A percentile compares a stretch with the other conserved stretches of the same genome.
phyloP scores from a whole-genome alignment of 768 basidiomycete genomes.

The Leccinum obscurum region DNA sequence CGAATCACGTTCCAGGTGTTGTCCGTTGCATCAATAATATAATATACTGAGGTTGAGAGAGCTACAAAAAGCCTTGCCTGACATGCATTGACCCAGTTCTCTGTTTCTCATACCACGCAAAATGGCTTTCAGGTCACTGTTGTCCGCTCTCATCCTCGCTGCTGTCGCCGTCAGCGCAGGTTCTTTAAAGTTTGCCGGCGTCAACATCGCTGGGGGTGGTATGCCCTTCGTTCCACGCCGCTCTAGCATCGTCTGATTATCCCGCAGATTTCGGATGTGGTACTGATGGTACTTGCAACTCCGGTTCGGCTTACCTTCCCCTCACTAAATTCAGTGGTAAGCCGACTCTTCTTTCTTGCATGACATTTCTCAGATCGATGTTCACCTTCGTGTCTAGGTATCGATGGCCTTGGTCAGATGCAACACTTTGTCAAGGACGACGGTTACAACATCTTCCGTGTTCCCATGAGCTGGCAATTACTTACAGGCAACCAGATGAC shows the following conservation, averaged over 20 bases:
- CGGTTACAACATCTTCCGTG: conserved; percentile 56
- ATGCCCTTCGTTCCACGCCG: background rate
- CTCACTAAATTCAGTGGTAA: conserved; percentile 45
- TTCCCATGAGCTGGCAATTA: conserved; percentile 63
- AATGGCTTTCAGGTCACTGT: conserved; percentile 24
- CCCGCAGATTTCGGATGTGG: conserved; percentile 47
- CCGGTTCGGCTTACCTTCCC: conserved; percentile 44
- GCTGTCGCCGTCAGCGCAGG: conserved; percentile 20
- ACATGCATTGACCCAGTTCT: background rate
- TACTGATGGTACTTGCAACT: conserved; percentile 43
- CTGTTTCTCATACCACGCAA: background rate
- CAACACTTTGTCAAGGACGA: conserved; percentile 56
- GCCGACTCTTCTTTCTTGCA: background rate
- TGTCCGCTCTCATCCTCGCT: conserved; percentile 9
- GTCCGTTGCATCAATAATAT: conserved; percentile 5
- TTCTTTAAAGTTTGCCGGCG: conserved; percentile 40
- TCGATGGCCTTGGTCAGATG: conserved; percentile 49
- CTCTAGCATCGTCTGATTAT: background rate
- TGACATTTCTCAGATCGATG: background rate
- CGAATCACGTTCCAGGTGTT: conserved; percentile 4
- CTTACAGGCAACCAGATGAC: conserved; percentile 40
- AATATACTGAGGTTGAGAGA: background rate
- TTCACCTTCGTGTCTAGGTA: conserved; percentile 6
- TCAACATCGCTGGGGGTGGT: conserved; percentile 57
- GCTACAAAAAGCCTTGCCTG: conserved; percentile 12